Evolutionary conservation across 805 yeast species (phyloP), one percentile per base, ranked within the genome.

Genomic region (Deakozyma indianensis): DNA sequence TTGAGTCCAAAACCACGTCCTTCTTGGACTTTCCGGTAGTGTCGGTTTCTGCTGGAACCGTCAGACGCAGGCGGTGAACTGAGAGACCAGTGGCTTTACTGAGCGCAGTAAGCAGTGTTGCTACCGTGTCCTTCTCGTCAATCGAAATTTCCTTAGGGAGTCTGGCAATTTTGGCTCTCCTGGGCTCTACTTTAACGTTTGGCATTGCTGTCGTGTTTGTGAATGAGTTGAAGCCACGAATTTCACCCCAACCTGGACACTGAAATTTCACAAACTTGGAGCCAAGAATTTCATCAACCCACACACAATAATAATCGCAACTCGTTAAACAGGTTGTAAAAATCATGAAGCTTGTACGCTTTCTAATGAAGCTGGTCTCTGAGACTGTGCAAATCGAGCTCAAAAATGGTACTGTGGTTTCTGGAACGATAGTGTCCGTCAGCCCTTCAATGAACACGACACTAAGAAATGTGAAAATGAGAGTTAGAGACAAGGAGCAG

Each of bases 381-480:
- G 96, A 87, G 63, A 79, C 86, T 43, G 90, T 90, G 1, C 87
- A 90, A 44, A 83, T 88, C 18, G 97, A 88, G 60, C 68, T 90
- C 56, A 90, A 88, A 61, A 86, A 90, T 62, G 96, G 96, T 9
- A 83, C 90, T 3, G 72, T 84, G 3, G 75, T 90, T 3, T 75
- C 83, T 55, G 97, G 97, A 0, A 83, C 88, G 14, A 68, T 90
- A 22, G 76, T 82, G 35, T 76, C 87, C 4, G 95, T 92, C 35
- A 71, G 95, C 2, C 95, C 96, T 23, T 74, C 83, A 50, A 88
- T 88, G 97, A 88, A 88, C 62, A 78, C 88, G 41, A 77, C 85
- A 3, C 62, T 88, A 50, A 78, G 82, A 54, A 83, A 82, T 51
- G 90, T 84, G 42, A 83, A 80, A 53, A 77, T 90, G 73, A 78